These are phyloP conservation scores for Talaromyces verruculosus DNA, from an alignment of 2,329 filamentous ascomycete species.

Conservation along the genomic window DNA sequence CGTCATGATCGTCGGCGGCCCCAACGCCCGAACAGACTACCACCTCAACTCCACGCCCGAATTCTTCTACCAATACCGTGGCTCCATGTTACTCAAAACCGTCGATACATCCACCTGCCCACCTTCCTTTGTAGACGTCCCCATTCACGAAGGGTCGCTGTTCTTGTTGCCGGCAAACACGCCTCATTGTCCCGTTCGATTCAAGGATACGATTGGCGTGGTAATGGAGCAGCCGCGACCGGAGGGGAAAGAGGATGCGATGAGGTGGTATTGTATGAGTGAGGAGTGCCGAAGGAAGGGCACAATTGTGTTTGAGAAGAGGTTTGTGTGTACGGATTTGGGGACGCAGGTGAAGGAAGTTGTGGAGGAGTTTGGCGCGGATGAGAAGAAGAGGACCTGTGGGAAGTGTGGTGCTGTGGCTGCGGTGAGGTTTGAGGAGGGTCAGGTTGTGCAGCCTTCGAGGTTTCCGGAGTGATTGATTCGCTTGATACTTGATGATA, in stretches of 20 bases:
- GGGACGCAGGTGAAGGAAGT: constrained; percentile 93
- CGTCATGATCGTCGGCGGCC: constrained; percentile 87
- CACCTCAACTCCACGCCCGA: constrained; percentile 96
- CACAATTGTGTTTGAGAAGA: constrained; percentile 76
- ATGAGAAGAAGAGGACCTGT: constrained; percentile 71
- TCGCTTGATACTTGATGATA: background rate
- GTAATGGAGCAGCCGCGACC: constrained; percentile 86
- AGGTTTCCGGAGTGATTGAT: constrained; percentile 35
- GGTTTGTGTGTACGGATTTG: constrained; percentile 84
- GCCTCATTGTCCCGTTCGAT: constrained; percentile 94
- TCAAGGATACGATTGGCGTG: constrained; percentile 88
- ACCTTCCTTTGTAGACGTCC: constrained; percentile 71
- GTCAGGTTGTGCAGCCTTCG: constrained; percentile 46
- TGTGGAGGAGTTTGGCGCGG: constrained; percentile 75
- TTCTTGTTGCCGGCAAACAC: constrained; percentile 90
- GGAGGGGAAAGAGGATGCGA: constrained; percentile 66
- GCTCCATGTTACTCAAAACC: constrained; percentile 89
- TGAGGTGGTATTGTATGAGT: constrained; percentile 72
- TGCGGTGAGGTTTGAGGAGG: constrained; percentile 49
- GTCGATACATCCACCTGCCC: constrained; percentile 63
- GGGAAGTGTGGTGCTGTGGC: constrained; percentile 73
- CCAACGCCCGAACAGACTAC: constrained; percentile 95
- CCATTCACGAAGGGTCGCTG: constrained; percentile 90
- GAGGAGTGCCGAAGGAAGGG: constrained; percentile 63
- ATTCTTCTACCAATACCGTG: constrained; percentile 97